phyloP scores from a whole-genome alignment of 257 asterid species.

The Nicotiana knightiana region DNA sequence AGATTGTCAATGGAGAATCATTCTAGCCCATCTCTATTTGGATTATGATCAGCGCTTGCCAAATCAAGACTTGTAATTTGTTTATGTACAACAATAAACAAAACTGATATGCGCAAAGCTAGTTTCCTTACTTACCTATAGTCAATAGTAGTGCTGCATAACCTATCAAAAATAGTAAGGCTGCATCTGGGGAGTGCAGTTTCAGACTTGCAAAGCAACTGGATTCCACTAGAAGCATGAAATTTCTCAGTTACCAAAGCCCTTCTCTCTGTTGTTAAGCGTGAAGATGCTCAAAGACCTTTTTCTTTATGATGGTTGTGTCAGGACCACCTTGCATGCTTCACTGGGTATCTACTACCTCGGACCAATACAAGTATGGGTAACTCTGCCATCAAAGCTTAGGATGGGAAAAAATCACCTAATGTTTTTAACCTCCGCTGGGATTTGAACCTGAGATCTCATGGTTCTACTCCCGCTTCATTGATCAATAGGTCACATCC shows the following conservation, averaged over 20 bases:
- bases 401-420: no score
- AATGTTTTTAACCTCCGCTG: no score
- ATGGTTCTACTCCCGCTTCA: no score
- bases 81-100: no score
- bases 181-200: not conserved
- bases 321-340: no score
- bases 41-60: constrained; percentile 74
- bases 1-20: constrained; percentile 61
- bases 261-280: not conserved
- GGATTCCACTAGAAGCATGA: not conserved
- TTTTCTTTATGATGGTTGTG: no score
- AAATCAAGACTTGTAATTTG: not conserved
- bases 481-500: no score
- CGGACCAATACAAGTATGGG: no score
- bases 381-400: no score
- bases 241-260: not conserved
- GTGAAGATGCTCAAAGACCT: not conserved
- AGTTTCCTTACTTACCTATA: not conserved
- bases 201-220: not conserved
- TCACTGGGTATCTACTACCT: no score
- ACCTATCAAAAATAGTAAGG: not conserved
- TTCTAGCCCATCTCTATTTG: constrained; percentile 89
- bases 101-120: not conserved
- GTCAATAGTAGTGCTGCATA: no score
- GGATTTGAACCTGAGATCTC: no score